Evolutionary conservation across 2,329 filamentous ascomycete species (phyloP).

Genomic region (Aureobasidium sp.): DNA sequence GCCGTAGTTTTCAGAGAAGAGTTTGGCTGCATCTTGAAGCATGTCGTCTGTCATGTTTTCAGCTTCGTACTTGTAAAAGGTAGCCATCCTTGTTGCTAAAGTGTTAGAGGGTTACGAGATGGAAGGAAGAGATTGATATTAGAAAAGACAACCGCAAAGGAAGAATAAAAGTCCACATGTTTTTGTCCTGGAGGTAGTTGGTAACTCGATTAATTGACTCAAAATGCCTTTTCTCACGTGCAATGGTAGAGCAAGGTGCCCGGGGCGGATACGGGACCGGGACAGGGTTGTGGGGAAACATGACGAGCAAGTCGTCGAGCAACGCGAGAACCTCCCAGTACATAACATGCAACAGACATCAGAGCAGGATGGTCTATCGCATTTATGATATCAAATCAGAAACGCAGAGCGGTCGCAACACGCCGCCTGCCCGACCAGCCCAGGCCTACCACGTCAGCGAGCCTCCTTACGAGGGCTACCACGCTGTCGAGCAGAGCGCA

Average conservation of each 20-base stretch:
- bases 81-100: no score
- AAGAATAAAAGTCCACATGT: no score
- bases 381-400: conserved; percentile 20
- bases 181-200: no score
- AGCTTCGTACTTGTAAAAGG: neutral
- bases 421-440: conserved; percentile 36
- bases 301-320: neutral
- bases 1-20: conserved; percentile 2
- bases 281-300: conserved; percentile 4
- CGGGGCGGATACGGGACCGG: neutral
- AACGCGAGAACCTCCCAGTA: neutral
- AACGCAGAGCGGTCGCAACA: conserved; percentile 23
- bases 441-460: conserved; percentile 47
- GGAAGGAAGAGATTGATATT: neutral
- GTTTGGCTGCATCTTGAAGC: neutral
- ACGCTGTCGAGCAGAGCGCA: conserved; percentile 54
- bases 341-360: neutral
- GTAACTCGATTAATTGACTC: neutral
- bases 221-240: neutral
- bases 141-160: neutral
- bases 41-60: neutral
- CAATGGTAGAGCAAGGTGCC: no score
- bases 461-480: conserved; percentile 52
- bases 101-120: no score
- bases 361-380: conserved; percentile 27